Evolutionary conservation across 139 green algal genomes (phyloP), one percentile per base, ranked within the genome.

Genomic region (Chlorella sp.): DNA sequence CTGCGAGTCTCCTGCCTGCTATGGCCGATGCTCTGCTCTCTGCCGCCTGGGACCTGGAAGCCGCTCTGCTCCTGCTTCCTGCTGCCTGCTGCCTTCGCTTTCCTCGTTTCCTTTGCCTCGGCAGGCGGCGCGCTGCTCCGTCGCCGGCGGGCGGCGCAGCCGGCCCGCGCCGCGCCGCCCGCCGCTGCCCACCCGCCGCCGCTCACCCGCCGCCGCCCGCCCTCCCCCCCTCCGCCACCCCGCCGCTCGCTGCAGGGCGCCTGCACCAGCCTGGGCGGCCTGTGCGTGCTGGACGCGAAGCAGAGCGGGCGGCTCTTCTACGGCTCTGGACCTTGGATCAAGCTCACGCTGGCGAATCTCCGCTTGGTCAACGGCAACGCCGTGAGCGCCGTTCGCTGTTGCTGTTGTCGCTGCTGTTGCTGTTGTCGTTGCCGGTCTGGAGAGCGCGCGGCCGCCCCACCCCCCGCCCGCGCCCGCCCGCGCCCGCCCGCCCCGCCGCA

Each of bases 221-320:
- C 59, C 59, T 45, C 35, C 59, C 1, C 14, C 59, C 59, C 9
- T 45, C 2, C 7, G 19, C 53, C 19, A 62, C 31, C 15, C 53
- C 14, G 31, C 31, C 60, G 8, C 27, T 58, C 8, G 2, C 11
- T 29, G 31, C 62, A 79, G 73, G 73, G 73, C 38, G 2, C 14
- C 5, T 79, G 73, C 62, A 79, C 73, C 48, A 73, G 48, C 2
- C 50, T 72, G 48, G 73, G 73, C 36, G 63, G 73, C 36, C 73
- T 72, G 63, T 79, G 73, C 62, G 51, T 73, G 14, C 62, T 79
- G 62, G 73, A 79, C 38, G 73, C 73, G 48, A 79, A 79, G 73
- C 73, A 73, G 62, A 45, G 46, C 38, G 73, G 73, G 15, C 73
- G 73, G n/a, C 50, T 79, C 45, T 45, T 79, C 5, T 66, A 79